phyloP scores from a whole-genome alignment of 176 grass and related monocot species.

The Paspalum notatum region DNA sequence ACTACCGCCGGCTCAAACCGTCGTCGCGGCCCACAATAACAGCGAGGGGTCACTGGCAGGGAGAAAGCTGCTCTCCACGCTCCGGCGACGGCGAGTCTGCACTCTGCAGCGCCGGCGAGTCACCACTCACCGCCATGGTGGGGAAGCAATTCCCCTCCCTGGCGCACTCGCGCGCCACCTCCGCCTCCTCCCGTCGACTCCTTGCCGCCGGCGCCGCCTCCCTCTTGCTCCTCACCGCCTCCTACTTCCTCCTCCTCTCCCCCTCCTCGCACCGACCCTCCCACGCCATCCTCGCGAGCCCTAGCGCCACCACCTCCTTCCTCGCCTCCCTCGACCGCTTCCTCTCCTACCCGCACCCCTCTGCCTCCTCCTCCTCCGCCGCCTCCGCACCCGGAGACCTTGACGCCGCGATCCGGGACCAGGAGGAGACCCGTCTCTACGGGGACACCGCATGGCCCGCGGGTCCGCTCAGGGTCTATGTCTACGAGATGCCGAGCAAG shows the following conservation, averaged over 20 bases:
- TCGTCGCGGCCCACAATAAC: too few relatives aligned
- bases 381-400: conserved; percentile 29
- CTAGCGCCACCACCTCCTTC: conserved; percentile 47
- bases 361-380: conserved; percentile 26
- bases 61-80: too few relatives aligned
- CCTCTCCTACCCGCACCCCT: conserved; percentile 49
- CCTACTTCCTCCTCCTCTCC: conserved; percentile 52
- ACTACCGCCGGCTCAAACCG: too few relatives aligned
- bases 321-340: conserved; percentile 69
- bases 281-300: conserved; percentile 2
- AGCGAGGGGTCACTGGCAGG: too few relatives aligned
- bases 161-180: conserved; percentile 45
- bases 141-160: conserved; percentile 71
- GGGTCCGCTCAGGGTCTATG: conserved; percentile 75
- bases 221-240: conserved; percentile 38
- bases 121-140: conserved; percentile 54
- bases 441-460: conserved; percentile 55
- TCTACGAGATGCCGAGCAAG: conserved; percentile 96
- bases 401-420: conserved; percentile 49
- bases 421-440: conserved; percentile 63
- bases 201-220: conserved; percentile 45
- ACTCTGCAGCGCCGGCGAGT: neutral
- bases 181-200: conserved; percentile 50
- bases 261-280: conserved; percentile 30
- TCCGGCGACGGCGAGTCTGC: too few relatives aligned